A percentile compares a stretch with the other conserved stretches of the same genome.
Evolutionary conservation across 495 filamentous ascomycete genomes (phyloP).

Genomic region (Daldinia grandis): DNA sequence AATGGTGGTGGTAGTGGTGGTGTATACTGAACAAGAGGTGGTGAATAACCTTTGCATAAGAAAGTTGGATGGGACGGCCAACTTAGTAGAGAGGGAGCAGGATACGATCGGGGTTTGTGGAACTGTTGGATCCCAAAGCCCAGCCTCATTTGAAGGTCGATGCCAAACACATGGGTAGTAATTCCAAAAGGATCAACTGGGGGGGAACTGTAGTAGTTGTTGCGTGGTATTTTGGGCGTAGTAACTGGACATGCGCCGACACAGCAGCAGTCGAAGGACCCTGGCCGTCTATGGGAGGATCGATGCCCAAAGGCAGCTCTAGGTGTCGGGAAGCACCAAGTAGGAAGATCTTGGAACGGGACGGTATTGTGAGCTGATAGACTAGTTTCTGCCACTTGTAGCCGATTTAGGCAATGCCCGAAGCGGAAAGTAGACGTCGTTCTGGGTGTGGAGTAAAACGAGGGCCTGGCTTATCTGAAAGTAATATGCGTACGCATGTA

Average conservation of each 20-base stretch:
- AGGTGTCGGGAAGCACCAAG: slow-evolving; percentile 42
- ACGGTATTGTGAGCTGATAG: slow-evolving; percentile 45
- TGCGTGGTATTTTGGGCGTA: slow-evolving; percentile 48
- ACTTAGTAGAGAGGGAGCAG: slow-evolving; percentile 54
- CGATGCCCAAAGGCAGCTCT: slow-evolving; percentile 39
- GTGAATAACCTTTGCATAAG: slow-evolving; percentile 60
- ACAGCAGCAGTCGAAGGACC: slow-evolving; percentile 46
- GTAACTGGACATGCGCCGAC: slow-evolving; percentile 46
- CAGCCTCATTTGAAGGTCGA: slow-evolving; percentile 56
- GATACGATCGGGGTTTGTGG: slow-evolving; percentile 61
- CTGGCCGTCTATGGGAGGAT: slow-evolving; percentile 38
- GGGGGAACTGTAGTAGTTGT: slow-evolving; percentile 40
- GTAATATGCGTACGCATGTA: slow-evolving; percentile 41
- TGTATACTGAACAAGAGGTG: slow-evolving; percentile 48
- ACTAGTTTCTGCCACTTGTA: slow-evolving; percentile 43
- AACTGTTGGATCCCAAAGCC: slow-evolving; percentile 58
- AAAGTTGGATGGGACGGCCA: slow-evolving; percentile 63
- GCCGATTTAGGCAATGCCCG: slow-evolving; percentile 51
- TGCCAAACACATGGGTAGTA: slow-evolving; percentile 48
- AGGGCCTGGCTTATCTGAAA: slow-evolving; percentile 47
- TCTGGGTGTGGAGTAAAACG: slow-evolving; percentile 46
- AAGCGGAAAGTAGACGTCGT: slow-evolving; percentile 47
- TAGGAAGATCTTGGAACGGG: slow-evolving; percentile 46
- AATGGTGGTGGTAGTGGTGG: slow-evolving; percentile 12
- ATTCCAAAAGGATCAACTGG: slow-evolving; percentile 44